Base-by-base conservation (phyloP, 768 basidiomycete genomes). In the Holtermannia corniformis region DNA sequence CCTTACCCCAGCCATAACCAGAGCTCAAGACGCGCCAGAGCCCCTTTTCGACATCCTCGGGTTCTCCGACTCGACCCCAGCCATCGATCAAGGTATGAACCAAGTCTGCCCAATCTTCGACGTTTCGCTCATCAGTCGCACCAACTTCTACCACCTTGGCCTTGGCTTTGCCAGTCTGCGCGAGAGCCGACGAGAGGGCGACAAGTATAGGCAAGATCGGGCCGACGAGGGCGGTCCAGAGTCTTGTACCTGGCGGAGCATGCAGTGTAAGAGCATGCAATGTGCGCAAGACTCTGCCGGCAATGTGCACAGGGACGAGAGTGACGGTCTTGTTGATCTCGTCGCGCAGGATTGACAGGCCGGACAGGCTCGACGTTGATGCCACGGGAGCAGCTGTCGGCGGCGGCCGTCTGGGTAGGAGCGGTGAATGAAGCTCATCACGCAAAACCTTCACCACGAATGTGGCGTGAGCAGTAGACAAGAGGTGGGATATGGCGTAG, bases 221-320 rank as follows among this genome's bases (percentile, higher is more conserved):
- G 1, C 83, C 82, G 7, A 90, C 66, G 5, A 89, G 62, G 19
- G 75, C 67, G 0, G 81, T 77, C 40, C 87, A 77, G 41, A 87
- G 76, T 2, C 73, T 68, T 0, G 87, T 85, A 3, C 86, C 84
- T 4, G 88, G 87, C 57, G 92, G 87, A 4, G 82, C 80, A 59
- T 90, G 86, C 4, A 59, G 12, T 14, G 46, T 28, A 26, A 32
- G 42, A 46, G 82, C 77, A 2, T 87, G 72, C 23, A 92, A 73
- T 0, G 75, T 74, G 47, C 78, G 74, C 19, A 89, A 68, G 3
- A 59, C n/a, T n/a, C n/a, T n/a, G n/a, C n/a, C n/a, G n/a, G n/a
- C n/a, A 16, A 37, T 37, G 32, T 37, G 32, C n/a, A n/a, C n/a
- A n/a, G n/a, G n/a, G n/a, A n/a, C n/a, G n/a, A n/a, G n/a, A 7